A percentile compares a stretch with the other conserved stretches of the same genome.
Conservation (phyloP, 1,284 basidiomycete species). For the Tetrapyrgos nigripes region DNA sequence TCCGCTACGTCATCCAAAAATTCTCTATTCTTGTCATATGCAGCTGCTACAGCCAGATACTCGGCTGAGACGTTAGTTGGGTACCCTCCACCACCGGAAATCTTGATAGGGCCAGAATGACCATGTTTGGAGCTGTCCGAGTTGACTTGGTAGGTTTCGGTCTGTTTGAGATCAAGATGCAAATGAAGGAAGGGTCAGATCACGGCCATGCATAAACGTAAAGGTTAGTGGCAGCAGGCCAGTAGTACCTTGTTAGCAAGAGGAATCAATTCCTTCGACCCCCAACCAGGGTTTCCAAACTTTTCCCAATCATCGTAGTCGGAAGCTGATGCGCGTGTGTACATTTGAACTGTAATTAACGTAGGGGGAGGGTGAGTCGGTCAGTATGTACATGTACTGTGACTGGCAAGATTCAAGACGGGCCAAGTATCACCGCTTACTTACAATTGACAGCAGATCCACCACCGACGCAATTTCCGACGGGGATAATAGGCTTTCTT, state of each 20-base stretch:
- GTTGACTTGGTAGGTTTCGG: constrained; percentile 53
- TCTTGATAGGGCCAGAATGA: constrained; percentile 56
- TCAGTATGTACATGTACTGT: neutral
- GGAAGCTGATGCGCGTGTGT: constrained; percentile 52
- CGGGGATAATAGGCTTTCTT: constrained; percentile 46
- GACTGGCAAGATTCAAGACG: neutral
- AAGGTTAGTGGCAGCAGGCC: too few relatives aligned
- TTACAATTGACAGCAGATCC: constrained; percentile 66
- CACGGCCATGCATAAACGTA: too few relatives aligned
- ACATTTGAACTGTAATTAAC: constrained; percentile 50
- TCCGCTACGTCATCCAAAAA: constrained; percentile 50
- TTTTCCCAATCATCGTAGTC: constrained; percentile 55
- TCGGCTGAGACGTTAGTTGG: constrained; percentile 46
- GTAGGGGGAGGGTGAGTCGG: neutral
- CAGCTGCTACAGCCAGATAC: constrained; percentile 48
- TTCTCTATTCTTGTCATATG: constrained; percentile 50
- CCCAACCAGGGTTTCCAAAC: constrained; percentile 51
- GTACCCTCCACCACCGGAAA: constrained; percentile 44
- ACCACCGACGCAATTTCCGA: constrained; percentile 61
- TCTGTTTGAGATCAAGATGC: constrained; percentile 32
- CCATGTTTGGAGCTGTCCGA: constrained; percentile 50
- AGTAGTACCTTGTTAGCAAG: constrained; percentile 54
- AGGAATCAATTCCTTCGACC: constrained; percentile 48
- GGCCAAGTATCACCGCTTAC: neutral
- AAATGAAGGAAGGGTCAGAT: neutral